phyloP scores from a whole-genome alignment of 2,329 filamentous ascomycete species.

The Alternaria metachromatica region DNA sequence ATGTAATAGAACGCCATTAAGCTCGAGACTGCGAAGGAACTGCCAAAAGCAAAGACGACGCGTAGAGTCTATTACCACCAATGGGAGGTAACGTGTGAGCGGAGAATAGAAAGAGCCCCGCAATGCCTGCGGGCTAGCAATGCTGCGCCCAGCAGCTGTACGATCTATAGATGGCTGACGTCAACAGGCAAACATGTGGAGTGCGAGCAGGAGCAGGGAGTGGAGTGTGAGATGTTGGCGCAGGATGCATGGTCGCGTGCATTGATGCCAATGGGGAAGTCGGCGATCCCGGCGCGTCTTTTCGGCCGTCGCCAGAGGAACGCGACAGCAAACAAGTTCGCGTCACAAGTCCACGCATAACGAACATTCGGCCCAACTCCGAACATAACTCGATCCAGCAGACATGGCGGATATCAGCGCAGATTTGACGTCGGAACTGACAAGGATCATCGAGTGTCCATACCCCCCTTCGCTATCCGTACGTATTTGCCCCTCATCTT shows the following conservation, averaged over 20 bases:
- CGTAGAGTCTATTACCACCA: conserved; percentile 7
- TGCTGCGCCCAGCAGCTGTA: conserved; percentile 6
- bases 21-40: not conserved
- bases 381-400: conserved; percentile 6
- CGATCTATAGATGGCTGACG: conserved; percentile 13
- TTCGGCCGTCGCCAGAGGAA: conserved; percentile 24
- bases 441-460: conserved; percentile 55
- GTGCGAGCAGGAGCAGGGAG: not conserved
- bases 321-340: conserved; percentile 22
- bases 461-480: conserved; percentile 61
- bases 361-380: conserved; percentile 10
- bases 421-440: conserved; percentile 51
- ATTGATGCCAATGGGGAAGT: conserved; percentile 18
- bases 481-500: conserved; percentile 29
- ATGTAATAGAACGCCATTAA: not conserved
- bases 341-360: conserved; percentile 6
- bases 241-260: conserved; percentile 3
- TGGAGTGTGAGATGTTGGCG: not conserved
- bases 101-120: conserved; percentile 10
- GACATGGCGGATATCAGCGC: conserved; percentile 25
- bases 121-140: conserved; percentile 5
- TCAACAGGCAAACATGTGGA: conserved; percentile 3
- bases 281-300: conserved; percentile 7
- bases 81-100: not conserved
- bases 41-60: conserved; percentile 24